Base-by-base conservation (phyloP, 2,329 filamentous ascomycete species). In the Talaromyces sp. region DNA sequence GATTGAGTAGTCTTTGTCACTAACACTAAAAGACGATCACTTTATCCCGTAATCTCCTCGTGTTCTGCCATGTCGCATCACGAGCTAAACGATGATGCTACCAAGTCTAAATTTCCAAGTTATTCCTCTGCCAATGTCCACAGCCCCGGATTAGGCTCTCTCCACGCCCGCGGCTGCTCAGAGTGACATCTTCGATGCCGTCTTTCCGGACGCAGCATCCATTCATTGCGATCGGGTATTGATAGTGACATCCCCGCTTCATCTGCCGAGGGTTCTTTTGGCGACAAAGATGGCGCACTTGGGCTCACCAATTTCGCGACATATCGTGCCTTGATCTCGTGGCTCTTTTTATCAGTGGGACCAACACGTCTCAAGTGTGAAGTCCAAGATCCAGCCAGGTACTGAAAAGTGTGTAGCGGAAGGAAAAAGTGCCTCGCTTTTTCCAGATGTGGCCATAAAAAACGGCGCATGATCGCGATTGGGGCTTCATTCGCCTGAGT, bases 131-230 rank as follows among this genome's bases (percentile, higher is more conserved):
- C 54, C 35, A 78, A 67, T 33, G 76, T 74, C 75, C 76, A 78
- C 62, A 78, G 63, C 49, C 70, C 70, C 50, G 73, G 71, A 62
- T 75, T 76, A 4, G 76, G 76, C 47, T 72, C 70, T 45, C 72
- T 74, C 76, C 76, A 78, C 31, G 75, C 69, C 45, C 75, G 71
- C 27, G 76, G 76, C 63, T 76, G 74, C 61, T 78, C 75, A 13
- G 76, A 78, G 68, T 78, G 76, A 62, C 74, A 75, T 60, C 76
- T 71, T 19, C 74, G 70, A 70, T 78, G 75, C 6, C 72, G 70
- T 60, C 72, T 70, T 24, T 71, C 72, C 3, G 63, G 66, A n/a
- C 68, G 60, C 61, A 49, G 59, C 39, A 54, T 43, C 60, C 39
- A 58, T 13, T 64, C 59, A 16, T 62, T 24, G 10, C 16, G 39